A percentile compares a stretch with the other conserved stretches of the same genome.
Evolutionary conservation across 331 rosid species (phyloP).

Genomic region (Spiraea crenata): DNA sequence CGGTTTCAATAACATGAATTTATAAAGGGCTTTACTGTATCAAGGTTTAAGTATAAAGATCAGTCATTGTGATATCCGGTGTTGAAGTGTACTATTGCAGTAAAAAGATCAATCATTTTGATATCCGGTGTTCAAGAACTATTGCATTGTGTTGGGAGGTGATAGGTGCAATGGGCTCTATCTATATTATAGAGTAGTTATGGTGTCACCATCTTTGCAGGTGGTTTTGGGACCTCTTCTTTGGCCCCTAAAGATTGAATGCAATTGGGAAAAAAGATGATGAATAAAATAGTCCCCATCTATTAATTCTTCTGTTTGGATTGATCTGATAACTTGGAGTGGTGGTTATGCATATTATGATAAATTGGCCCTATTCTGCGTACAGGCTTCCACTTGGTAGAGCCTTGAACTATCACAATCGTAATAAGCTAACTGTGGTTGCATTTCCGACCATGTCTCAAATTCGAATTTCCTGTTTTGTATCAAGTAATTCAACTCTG

Average conservation of each 20-base stretch:
- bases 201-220: slow-evolving; percentile 37
- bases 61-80: background rate
- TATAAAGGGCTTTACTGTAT: too few relatives aligned
- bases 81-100: background rate
- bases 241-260: slow-evolving; percentile 18
- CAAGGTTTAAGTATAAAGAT: background rate
- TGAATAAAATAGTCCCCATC: slow-evolving; percentile 36
- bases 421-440: background rate
- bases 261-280: slow-evolving; percentile 14
- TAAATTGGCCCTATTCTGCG: slow-evolving; percentile 29
- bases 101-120: background rate
- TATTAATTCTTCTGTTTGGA: slow-evolving; percentile 21
- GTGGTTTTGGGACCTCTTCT: slow-evolving; percentile 14
- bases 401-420: slow-evolving; percentile 14
- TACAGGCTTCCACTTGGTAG: slow-evolving; percentile 16
- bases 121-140: background rate
- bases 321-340: slow-evolving; percentile 19
- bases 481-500: too few relatives aligned
- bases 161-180: slow-evolving; percentile 6
- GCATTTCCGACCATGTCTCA: background rate
- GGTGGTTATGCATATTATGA: slow-evolving; percentile 13
- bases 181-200: slow-evolving; percentile 32
- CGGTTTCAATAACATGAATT: too few relatives aligned
- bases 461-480: too few relatives aligned
- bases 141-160: too few relatives aligned